Conservation (phyloP, 2,329 filamentous ascomycete species). For the Alternaria infectoria region DNA sequence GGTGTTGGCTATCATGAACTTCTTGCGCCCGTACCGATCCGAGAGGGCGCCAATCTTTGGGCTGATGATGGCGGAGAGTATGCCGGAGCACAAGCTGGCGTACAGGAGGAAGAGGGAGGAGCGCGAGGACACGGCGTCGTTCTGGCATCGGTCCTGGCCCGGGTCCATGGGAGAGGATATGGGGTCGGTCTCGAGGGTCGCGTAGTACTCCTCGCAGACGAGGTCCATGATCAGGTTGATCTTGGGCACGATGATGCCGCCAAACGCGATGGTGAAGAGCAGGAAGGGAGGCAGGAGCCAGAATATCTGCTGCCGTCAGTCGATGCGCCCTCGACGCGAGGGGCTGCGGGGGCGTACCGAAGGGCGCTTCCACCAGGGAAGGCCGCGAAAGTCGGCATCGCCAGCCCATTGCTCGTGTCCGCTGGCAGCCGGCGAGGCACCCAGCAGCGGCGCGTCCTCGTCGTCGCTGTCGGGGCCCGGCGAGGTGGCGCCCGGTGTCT, state of each 20-base stretch:
- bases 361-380: slow-evolving; percentile 58
- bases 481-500: too few species aligned
- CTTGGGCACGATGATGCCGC: slow-evolving; percentile 83
- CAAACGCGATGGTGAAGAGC: slow-evolving; percentile 84
- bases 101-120: slow-evolving; percentile 81
- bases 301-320: slow-evolving; percentile 62
- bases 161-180: slow-evolving; percentile 46
- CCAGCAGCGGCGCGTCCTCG: slow-evolving; percentile 40
- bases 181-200: slow-evolving; percentile 57
- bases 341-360: slow-evolving; percentile 50
- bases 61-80: slow-evolving; percentile 79
- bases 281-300: slow-evolving; percentile 85
- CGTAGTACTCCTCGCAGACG: slow-evolving; percentile 82
- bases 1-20: slow-evolving; percentile 74
- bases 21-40: slow-evolving; percentile 82
- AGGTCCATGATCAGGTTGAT: slow-evolving; percentile 85
- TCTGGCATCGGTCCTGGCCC: slow-evolving; percentile 71
- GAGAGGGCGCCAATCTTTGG: slow-evolving; percentile 86
- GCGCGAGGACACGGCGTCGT: slow-evolving; percentile 76
- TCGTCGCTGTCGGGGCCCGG: slow-evolving; percentile 18
- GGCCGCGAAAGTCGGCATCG: slow-evolving; percentile 47
- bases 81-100: slow-evolving; percentile 74
- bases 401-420: slow-evolving; percentile 40
- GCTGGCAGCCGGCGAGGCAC: slow-evolving; percentile 7
- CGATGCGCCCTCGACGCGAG: not conserved